A percentile compares a stretch with the other conserved stretches of the same genome.
These are phyloP conservation scores for Nakazawaea ishiwadae DNA, from an alignment of 805 yeast genomes.

Conservation along the genomic window DNA sequence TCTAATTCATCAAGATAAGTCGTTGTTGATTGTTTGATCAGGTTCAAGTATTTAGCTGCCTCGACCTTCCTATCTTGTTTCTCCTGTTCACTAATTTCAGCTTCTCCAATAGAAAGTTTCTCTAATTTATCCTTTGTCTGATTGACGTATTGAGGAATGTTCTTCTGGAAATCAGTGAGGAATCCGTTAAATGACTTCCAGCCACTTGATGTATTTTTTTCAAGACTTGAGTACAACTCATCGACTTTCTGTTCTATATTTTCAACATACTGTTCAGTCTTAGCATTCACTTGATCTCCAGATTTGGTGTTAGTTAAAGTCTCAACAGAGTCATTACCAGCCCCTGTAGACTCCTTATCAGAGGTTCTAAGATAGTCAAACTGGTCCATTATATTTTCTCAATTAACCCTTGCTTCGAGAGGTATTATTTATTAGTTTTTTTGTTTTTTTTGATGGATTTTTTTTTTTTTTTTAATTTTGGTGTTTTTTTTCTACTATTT, in stretches of 20 bases:
- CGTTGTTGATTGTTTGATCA: conserved; percentile 44
- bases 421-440: neutral
- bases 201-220: conserved; percentile 31
- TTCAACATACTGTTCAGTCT: conserved; percentile 53
- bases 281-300: conserved; percentile 27
- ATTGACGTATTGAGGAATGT: conserved; percentile 26
- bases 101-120: conserved; percentile 18
- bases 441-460: neutral
- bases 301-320: conserved; percentile 5
- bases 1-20: conserved; percentile 68
- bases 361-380: neutral
- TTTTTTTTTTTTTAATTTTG: neutral
- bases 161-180: conserved; percentile 26
- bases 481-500: neutral
- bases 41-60: conserved; percentile 12
- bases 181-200: conserved; percentile 32
- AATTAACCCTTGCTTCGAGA: neutral
- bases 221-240: conserved; percentile 38
- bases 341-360: neutral
- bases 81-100: conserved; percentile 9
- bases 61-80: conserved; percentile 18
- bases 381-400: conserved; percentile 3
- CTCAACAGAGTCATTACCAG: conserved; percentile 9
- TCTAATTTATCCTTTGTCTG: conserved; percentile 21
- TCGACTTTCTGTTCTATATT: conserved; percentile 42